phyloP scores from a whole-genome alignment of 2,329 filamentous ascomycete species.

The Dothistroma pini region DNA sequence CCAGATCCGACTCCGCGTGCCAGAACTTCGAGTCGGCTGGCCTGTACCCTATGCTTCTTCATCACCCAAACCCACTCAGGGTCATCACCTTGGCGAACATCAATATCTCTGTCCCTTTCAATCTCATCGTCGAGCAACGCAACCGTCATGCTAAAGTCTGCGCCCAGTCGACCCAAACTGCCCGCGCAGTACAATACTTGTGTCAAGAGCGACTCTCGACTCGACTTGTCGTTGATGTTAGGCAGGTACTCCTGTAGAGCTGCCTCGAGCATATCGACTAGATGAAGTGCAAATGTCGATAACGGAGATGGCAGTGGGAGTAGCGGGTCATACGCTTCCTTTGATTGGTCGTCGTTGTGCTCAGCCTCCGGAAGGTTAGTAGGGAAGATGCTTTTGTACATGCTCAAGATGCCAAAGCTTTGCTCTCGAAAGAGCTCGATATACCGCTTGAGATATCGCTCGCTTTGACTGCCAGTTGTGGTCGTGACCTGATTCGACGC shows the following conservation, averaged over 20 bases:
- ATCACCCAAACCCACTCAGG: constrained; percentile 85
- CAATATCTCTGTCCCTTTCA: constrained; percentile 44
- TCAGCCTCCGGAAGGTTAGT: constrained; percentile 45
- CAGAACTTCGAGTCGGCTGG: constrained; percentile 50
- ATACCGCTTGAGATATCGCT: constrained; percentile 89
- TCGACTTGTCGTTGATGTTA: constrained; percentile 72
- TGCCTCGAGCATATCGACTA: constrained; percentile 75
- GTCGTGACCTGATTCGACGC: constrained; percentile 39
- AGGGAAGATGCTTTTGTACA: constrained; percentile 88
- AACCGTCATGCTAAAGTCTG: constrained; percentile 87
- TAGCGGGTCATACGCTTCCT: constrained; percentile 33
- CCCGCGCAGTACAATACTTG: constrained; percentile 92
- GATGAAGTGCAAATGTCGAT: constrained; percentile 77
- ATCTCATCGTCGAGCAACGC: constrained; percentile 55
- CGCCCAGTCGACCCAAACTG: constrained; percentile 82
- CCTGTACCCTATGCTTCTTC: constrained; percentile 79
- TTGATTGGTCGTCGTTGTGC: background rate
- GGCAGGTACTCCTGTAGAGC: constrained; percentile 75
- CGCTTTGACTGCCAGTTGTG: constrained; percentile 79
- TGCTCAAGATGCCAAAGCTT: constrained; percentile 90
- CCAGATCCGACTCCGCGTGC: constrained; percentile 32
- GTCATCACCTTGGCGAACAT: constrained; percentile 44
- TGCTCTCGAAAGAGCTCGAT: constrained; percentile 98
- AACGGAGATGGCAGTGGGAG: constrained; percentile 69
- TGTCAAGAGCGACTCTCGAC: constrained; percentile 81